These are phyloP conservation scores for Aegilops umbellulata DNA, from an alignment of 176 grass and related monocot species.

Conservation along the genomic window DNA sequence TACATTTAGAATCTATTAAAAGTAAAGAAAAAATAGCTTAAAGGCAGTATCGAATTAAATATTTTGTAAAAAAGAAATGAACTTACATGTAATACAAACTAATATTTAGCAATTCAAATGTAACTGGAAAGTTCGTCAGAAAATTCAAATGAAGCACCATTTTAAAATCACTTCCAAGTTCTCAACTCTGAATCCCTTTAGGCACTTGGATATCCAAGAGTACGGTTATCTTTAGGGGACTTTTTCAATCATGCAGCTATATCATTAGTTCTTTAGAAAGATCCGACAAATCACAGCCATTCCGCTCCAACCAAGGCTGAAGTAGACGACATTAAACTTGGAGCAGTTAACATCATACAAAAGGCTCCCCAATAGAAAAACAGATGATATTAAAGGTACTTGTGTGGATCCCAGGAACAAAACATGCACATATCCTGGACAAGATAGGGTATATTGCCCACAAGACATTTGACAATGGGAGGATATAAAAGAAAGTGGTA, in stretches of 20 bases:
- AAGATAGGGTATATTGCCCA: background rate
- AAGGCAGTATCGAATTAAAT: background rate
- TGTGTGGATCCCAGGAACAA: constrained; percentile 12
- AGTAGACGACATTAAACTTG: constrained; percentile 7
- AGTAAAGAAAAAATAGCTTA: background rate
- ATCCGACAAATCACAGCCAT: background rate
- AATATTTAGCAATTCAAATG: background rate
- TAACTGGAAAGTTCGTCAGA: background rate
- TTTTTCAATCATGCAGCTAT: background rate
- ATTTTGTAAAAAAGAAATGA: background rate
- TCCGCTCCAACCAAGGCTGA: background rate
- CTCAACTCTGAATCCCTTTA: no score
- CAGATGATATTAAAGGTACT: background rate
- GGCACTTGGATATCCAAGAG: background rate
- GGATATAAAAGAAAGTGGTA: background rate
- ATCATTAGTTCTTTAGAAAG: background rate
- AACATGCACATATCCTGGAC: background rate
- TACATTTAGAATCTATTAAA: background rate
- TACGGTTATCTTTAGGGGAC: background rate
- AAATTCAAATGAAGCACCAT: constrained; percentile 1
- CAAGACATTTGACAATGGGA: background rate
- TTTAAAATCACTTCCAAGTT: background rate
- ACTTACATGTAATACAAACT: background rate
- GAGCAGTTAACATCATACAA: background rate
- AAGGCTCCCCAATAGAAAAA: background rate